Percentiles rank a stretch among this genome's conserved stretches.
These are phyloP conservation scores for Colletotrichum limetticola DNA, from an alignment of 2,329 filamentous ascomycete genomes.

Conservation along the genomic window DNA sequence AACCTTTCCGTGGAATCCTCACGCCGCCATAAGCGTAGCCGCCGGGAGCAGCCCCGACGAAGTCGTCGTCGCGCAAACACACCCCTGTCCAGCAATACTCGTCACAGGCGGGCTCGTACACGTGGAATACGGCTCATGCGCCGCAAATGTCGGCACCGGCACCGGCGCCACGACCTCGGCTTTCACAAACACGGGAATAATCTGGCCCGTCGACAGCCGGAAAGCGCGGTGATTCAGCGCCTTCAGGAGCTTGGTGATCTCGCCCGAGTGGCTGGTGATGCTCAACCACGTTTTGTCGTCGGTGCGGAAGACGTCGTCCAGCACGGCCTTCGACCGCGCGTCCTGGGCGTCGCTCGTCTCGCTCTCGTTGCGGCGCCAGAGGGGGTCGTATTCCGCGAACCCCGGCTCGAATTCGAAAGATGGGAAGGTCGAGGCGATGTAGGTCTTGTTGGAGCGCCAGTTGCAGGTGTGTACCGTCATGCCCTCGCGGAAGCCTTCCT, in stretches of 20 bases:
- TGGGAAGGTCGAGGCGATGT: conserved; percentile 64
- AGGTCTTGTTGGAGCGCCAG: conserved; percentile 64
- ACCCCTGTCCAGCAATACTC: conserved; percentile 52
- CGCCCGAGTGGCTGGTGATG: conserved; percentile 69
- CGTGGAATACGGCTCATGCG: conserved; percentile 53
- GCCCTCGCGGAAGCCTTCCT: conserved; percentile 73
- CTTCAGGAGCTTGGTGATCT: conserved; percentile 61
- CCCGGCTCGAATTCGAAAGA: conserved; percentile 67
- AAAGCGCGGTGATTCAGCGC: conserved; percentile 72
- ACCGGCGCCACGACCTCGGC: conserved; percentile 56
- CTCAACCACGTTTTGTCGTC: conserved; percentile 67
- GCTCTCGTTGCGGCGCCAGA: conserved; percentile 54
- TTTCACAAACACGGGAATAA: conserved; percentile 75
- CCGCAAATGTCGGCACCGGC: conserved; percentile 44
- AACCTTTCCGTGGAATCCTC: conserved; percentile 34
- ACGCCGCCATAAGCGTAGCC: conserved; percentile 17
- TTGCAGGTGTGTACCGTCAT: conserved; percentile 78
- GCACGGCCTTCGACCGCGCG: conserved; percentile 56
- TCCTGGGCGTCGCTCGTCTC: conserved; percentile 61
- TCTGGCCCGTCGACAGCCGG: conserved; percentile 71
- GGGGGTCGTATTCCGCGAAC: conserved; percentile 65
- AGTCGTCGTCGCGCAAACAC: conserved; percentile 51
- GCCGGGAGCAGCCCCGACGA: conserved; percentile 26
- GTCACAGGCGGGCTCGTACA: conserved; percentile 57
- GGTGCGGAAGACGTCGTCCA: conserved; percentile 67